Percentiles rank a stretch among this genome's conserved stretches.
These are phyloP conservation scores for Quercus engelmannii DNA, from an alignment of 306 rosid species.

Conservation along the genomic window DNA sequence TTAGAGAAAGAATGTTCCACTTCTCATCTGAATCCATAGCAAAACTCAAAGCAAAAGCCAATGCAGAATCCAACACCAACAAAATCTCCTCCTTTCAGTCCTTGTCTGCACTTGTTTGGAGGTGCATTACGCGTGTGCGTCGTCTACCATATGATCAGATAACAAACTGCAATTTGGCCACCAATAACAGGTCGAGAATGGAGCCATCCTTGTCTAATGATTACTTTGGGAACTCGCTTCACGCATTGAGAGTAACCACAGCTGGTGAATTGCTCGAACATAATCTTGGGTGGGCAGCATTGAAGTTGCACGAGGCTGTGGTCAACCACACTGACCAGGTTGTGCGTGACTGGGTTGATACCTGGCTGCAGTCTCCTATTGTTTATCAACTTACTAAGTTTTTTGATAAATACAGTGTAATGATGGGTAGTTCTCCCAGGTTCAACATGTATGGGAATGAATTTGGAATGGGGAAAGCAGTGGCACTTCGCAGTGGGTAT, in stretches of 20 bases:
- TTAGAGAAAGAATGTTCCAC: too few species aligned
- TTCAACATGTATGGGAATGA: slow-evolving; percentile 18
- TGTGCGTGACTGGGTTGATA: neutral
- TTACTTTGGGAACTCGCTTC: slow-evolving; percentile 47
- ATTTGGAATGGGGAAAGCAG: slow-evolving; percentile 74
- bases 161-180: too few species aligned
- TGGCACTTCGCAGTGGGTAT: slow-evolving; percentile 50
- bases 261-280: too few species aligned
- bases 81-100: too few species aligned
- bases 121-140: too few species aligned
- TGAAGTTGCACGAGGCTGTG: neutral
- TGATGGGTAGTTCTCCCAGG: slow-evolving; percentile 56
- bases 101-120: too few species aligned
- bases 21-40: too few species aligned
- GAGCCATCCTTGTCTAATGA: slow-evolving; percentile 36
- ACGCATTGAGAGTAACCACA: neutral
- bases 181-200: slow-evolving; percentile 25
- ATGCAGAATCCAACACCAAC: too few species aligned
- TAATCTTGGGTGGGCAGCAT: too few species aligned
- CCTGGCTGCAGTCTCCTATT: slow-evolving; percentile 36
- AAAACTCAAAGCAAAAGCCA: too few species aligned
- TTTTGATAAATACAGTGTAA: slow-evolving; percentile 23
- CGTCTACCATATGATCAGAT: too few species aligned
- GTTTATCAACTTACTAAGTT: neutral
- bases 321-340: slow-evolving; percentile 9